Conservation (phyloP, 768 basidiomycete species). For the Termitomyces sp. region DNA sequence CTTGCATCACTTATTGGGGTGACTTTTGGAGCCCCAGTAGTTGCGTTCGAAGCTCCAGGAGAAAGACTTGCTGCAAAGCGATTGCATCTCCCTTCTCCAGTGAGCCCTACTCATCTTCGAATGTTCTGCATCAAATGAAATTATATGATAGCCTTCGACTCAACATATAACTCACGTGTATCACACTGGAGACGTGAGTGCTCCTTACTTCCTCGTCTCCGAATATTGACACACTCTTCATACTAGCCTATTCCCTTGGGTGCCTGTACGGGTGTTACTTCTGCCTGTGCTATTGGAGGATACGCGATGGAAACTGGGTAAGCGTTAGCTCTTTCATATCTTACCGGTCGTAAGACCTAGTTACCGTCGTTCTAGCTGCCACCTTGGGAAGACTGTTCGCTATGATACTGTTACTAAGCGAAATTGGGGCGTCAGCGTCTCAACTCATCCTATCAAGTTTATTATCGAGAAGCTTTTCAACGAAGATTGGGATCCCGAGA, state of each 20-base stretch:
- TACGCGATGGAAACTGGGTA: slow-evolving; percentile 78
- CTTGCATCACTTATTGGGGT: slow-evolving; percentile 79
- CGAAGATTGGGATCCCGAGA: slow-evolving; percentile 31
- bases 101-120: slow-evolving; percentile 27
- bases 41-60: slow-evolving; percentile 83
- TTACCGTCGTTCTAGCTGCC: slow-evolving; percentile 48
- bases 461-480: slow-evolving; percentile 51
- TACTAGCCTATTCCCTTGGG: slow-evolving; percentile 81
- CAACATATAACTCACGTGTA: slow-evolving; percentile 85
- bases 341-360: background rate
- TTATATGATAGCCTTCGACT: slow-evolving; percentile 47
- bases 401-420: slow-evolving; percentile 85
- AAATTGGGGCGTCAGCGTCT: slow-evolving; percentile 72
- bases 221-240: background rate
- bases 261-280: slow-evolving; percentile 65
- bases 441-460: slow-evolving; percentile 66
- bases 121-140: background rate
- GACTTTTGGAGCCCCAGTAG: slow-evolving; percentile 90
- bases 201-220: background rate
- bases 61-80: slow-evolving; percentile 68
- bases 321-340: background rate
- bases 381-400: slow-evolving; percentile 73
- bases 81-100: slow-evolving; percentile 84
- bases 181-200: slow-evolving; percentile 76
- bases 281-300: slow-evolving; percentile 50